These are phyloP conservation scores for Pythium scleroteichum DNA, from an alignment of 352 stramenopile species.

Conservation along the genomic window DNA sequence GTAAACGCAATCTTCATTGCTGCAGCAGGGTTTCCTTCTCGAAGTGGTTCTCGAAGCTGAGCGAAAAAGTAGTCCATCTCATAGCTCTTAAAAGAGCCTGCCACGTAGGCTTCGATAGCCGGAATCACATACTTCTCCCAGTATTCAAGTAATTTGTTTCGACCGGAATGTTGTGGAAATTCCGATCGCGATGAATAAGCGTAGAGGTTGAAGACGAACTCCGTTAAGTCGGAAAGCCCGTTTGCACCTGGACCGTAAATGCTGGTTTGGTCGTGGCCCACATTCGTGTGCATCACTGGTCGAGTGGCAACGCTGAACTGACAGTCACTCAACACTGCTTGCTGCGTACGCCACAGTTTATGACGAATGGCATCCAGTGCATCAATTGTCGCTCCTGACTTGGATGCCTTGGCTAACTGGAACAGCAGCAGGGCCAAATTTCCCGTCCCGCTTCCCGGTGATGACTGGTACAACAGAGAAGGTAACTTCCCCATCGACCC, in stretches of 20 bases:
- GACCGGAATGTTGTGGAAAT: slow-evolving; percentile 62
- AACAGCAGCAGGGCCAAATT: slow-evolving; percentile 63
- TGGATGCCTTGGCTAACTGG: slow-evolving; percentile 58
- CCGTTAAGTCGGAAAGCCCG: slow-evolving; percentile 28
- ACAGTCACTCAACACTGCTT: slow-evolving; percentile 39
- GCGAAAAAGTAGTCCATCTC: slow-evolving; percentile 89
- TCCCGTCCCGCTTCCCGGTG: slow-evolving; percentile 58
- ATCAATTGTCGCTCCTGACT: slow-evolving; percentile 39
- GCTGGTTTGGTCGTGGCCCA: slow-evolving; percentile 36
- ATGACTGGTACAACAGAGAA: slow-evolving; percentile 59
- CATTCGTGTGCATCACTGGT: slow-evolving; percentile 42
- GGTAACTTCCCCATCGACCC: slow-evolving; percentile 44
- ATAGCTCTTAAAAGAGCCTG: slow-evolving; percentile 83
- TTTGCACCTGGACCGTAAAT: slow-evolving; percentile 29
- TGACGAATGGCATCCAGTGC: slow-evolving; percentile 27
- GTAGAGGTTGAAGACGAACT: slow-evolving; percentile 77
- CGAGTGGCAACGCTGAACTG: slow-evolving; percentile 48
- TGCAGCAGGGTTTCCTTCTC: slow-evolving; percentile 72
- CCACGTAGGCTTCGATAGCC: slow-evolving; percentile 79
- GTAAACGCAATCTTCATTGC: slow-evolving; percentile 83
- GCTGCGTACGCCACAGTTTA: slow-evolving; percentile 40
- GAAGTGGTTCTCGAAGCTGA: slow-evolving; percentile 69
- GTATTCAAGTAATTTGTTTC: slow-evolving; percentile 84
- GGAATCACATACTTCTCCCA: slow-evolving; percentile 88
- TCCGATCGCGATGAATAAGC: slow-evolving; percentile 62